Conservation (phyloP, 768 basidiomycete species). For the Gautieria morchelliformis region DNA sequence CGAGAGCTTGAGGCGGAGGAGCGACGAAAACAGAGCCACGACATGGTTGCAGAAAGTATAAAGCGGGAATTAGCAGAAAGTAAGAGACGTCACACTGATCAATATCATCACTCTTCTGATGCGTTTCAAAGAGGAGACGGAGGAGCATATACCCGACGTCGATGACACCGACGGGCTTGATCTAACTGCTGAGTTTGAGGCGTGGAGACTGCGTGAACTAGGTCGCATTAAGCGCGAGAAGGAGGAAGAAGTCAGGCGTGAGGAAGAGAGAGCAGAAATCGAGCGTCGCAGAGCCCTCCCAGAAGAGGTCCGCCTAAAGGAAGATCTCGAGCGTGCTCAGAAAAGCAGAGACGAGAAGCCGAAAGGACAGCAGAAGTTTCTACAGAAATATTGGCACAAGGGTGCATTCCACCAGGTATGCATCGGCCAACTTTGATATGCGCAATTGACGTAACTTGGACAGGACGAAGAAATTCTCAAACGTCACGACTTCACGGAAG, state of each 20-base stretch:
- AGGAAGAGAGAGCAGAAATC: slow-evolving; percentile 83
- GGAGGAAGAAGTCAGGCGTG: slow-evolving; percentile 71
- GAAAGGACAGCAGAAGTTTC: slow-evolving; percentile 83
- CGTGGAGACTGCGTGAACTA: slow-evolving; percentile 91
- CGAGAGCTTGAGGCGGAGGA: slow-evolving; percentile 74
- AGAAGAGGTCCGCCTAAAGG: slow-evolving; percentile 84
- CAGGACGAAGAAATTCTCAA: slow-evolving; percentile 84
- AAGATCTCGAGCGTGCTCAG: slow-evolving; percentile 83
- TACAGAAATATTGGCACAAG: slow-evolving; percentile 99
- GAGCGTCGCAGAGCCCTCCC: slow-evolving; percentile 88
- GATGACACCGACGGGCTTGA: slow-evolving; percentile 95
- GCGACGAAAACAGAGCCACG: slow-evolving; percentile 79
- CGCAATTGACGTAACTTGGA: slow-evolving; percentile 4
- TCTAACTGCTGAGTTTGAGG: slow-evolving; percentile 85
- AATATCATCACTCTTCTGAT: neutral
- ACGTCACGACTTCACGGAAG: slow-evolving; percentile 79
- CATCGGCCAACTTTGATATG: neutral
- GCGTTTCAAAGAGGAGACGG: slow-evolving; percentile 66
- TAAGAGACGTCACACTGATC: slow-evolving; percentile 28
- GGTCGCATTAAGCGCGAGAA: slow-evolving; percentile 91
- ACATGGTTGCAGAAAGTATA: slow-evolving; percentile 92
- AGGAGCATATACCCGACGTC: slow-evolving; percentile 73
- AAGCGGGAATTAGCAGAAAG: slow-evolving; percentile 86
- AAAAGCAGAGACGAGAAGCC: slow-evolving; percentile 80
- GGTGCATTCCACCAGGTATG: slow-evolving; percentile 95